A percentile compares a stretch with the other conserved stretches of the same genome.
Conservation (phyloP, 2,329 filamentous ascomycete genomes). For the Alternaria ethzedia region DNA sequence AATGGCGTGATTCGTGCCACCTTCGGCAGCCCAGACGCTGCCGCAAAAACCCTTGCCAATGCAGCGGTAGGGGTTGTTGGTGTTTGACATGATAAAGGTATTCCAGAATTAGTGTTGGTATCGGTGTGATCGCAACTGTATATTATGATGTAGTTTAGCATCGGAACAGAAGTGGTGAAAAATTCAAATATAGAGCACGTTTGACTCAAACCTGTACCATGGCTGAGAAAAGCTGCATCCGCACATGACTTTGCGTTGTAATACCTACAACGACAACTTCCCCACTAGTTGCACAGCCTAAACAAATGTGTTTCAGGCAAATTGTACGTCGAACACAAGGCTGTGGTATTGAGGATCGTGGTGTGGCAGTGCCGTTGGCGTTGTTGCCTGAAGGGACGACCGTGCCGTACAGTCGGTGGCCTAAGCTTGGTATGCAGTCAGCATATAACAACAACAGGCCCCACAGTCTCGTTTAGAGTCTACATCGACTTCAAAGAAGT, state of each 20-base stretch:
- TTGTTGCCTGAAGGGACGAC: neutral
- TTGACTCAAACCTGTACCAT: neutral
- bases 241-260: neutral
- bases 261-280: neutral
- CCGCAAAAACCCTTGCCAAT: conserved; percentile 28
- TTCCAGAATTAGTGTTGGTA: neutral
- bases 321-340: neutral
- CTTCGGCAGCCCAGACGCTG: conserved; percentile 22
- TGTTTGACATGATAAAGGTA: neutral
- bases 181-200: neutral
- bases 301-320: neutral
- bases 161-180: neutral
- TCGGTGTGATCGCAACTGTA: neutral
- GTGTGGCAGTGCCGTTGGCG: neutral
- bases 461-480: neutral
- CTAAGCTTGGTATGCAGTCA: neutral
- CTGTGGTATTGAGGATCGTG: neutral
- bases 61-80: conserved; percentile 10
- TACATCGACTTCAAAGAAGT: neutral
- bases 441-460: neutral
- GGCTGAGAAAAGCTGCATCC: neutral
- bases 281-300: neutral
- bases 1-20: conserved; percentile 1
- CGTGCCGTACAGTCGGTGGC: neutral
- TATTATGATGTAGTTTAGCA: neutral